Evolutionary conservation across 2,329 filamentous ascomycete genomes (phyloP).

Genomic region (Aspergillus oerlinghausenensis): DNA sequence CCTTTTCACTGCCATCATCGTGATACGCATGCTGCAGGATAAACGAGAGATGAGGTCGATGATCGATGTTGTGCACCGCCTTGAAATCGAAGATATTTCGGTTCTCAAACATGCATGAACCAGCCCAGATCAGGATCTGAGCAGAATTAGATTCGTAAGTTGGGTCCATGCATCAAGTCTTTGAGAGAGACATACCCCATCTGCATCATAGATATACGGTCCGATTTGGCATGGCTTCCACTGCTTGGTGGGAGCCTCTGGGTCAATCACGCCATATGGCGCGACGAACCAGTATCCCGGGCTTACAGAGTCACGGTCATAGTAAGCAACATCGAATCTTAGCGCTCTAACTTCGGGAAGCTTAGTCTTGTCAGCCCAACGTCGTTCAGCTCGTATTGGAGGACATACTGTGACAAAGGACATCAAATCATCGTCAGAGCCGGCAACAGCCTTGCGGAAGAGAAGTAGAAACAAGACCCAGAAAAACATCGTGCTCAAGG

Average conservation of each 20-base stretch:
- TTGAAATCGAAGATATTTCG: slow-evolving; percentile 46
- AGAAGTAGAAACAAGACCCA: slow-evolving; percentile 20
- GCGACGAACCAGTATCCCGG: slow-evolving; percentile 49
- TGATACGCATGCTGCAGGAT: slow-evolving; percentile 31
- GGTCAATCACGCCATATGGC: slow-evolving; percentile 34
- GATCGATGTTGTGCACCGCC: slow-evolving; percentile 42
- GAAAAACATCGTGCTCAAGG: slow-evolving; percentile 26
- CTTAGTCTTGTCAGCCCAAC: slow-evolving; percentile 10
- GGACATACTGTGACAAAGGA: slow-evolving; percentile 31
- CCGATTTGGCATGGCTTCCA: slow-evolving; percentile 43
- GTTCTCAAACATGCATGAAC: slow-evolving; percentile 44
- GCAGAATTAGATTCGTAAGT: not conserved
- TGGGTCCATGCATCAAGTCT: not conserved
- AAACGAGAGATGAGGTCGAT: slow-evolving; percentile 45
- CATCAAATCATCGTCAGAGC: slow-evolving; percentile 28
- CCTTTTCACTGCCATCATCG: slow-evolving; percentile 38
- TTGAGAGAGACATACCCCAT: slow-evolving; percentile 31
- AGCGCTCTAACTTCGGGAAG: slow-evolving; percentile 22
- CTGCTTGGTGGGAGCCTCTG: slow-evolving; percentile 21
- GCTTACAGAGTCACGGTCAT: slow-evolving; percentile 23
- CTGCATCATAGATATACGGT: slow-evolving; percentile 48
- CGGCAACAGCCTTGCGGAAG: slow-evolving; percentile 18
- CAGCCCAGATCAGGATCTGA: slow-evolving; percentile 44
- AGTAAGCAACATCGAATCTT: slow-evolving; percentile 25
- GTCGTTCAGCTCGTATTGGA: not conserved